phyloP scores from a whole-genome alignment of 2,329 filamentous ascomycete species.

The Decorospora gaudefroyi region DNA sequence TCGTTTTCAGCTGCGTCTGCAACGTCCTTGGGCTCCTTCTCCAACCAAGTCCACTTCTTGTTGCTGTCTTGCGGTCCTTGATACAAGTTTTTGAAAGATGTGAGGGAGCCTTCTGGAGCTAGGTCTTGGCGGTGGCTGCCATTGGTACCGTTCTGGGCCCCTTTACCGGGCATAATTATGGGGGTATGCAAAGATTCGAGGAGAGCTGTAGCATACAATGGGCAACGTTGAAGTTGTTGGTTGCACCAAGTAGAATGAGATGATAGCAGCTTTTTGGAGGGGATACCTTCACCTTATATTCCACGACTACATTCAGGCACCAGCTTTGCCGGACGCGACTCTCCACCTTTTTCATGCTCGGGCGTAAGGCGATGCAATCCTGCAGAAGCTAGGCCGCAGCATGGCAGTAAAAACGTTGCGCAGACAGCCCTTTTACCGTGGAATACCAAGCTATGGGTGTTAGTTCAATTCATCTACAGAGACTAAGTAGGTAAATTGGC shows the following conservation, averaged over 20 bases:
- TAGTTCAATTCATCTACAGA: too few species aligned
- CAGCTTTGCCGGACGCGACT: not conserved
- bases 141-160: slow-evolving; percentile 4
- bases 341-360: not conserved
- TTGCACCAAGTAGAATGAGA: not conserved
- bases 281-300: not conserved
- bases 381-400: too few species aligned
- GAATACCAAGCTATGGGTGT: too few species aligned
- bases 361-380: too few species aligned
- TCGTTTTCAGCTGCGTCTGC: slow-evolving; percentile 59
- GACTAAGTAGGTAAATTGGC: too few species aligned
- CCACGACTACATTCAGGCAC: not conserved
- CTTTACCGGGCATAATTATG: slow-evolving; percentile 5
- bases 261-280: not conserved
- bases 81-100: slow-evolving; percentile 29
- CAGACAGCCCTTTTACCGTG: too few species aligned
- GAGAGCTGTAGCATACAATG: too few species aligned
- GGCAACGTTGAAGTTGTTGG: not conserved
- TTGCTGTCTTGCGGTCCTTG: slow-evolving; percentile 32
- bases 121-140: slow-evolving; percentile 6
- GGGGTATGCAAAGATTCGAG: not conserved
- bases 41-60: slow-evolving; percentile 34
- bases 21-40: slow-evolving; percentile 31
- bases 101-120: slow-evolving; percentile 21
- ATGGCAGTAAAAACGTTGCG: too few species aligned